Evolutionary conservation across 106 monocot genomes (phyloP), one percentile per base, ranked within the genome.

Genomic region (Narthecium ossifragum): DNA sequence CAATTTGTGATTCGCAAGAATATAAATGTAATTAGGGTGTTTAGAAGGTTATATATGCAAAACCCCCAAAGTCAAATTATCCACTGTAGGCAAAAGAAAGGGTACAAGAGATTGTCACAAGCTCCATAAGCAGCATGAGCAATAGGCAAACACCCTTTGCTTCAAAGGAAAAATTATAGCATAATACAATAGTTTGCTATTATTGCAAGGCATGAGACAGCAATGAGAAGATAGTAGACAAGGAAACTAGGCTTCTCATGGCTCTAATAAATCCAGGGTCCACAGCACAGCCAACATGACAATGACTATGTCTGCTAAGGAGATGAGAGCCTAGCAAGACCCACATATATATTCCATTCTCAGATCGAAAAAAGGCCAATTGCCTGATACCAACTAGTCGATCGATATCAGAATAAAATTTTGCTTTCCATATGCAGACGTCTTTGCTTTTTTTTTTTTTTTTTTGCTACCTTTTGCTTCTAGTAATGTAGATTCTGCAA

Each of bases 221-320:
- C 20, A 46, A 29, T n/a, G 45, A 45, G 45, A 40, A 18, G 45
- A 30, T 10, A 28, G 20, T 30, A 30, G 41, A 46, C 45, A 61
- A 61, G 60, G 60, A 30, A 46, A n/a, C 60, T 45, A 26, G 30
- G 2, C 20, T 21, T 61, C 38, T 46, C 30, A 40, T 45, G 41
- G 26, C 9, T 45, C 28, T 31, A 26, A 45, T n/a, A 25, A 2
- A 21, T n/a, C 13, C 17, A 31, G 26, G 60, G 29, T 61, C 60
- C 60, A 61, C n/a, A n/a, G n/a, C n/a, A n/a, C 66, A 17, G 14
- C 5, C 21, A 40, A 41, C 27, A 30, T 22, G 20, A 14, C 18
- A 59, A 68, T 59, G 48, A 67, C 48, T 25, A 38, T 68, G 58
- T 37, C 68, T 38, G 4, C 33, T 26, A 37, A 59, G 57, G 33